Evolutionary conservation across 2,329 filamentous ascomycete genomes (phyloP).

Genomic region (Claviceps pusilla): DNA sequence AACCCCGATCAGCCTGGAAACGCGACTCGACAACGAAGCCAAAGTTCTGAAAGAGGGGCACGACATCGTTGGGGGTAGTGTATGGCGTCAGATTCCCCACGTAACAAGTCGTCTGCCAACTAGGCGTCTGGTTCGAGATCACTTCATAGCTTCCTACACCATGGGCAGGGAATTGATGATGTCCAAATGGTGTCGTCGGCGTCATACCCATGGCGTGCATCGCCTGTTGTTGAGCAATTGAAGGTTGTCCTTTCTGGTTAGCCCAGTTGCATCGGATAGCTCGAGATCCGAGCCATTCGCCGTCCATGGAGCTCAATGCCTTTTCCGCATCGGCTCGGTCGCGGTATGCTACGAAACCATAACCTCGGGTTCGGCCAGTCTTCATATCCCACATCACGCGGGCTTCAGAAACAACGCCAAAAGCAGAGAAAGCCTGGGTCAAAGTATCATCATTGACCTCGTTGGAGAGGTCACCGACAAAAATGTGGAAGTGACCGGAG

Average conservation of each 20-base stretch:
- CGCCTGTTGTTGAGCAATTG: constrained; percentile 91
- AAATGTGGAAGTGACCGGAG: constrained; percentile 96
- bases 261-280: constrained; percentile 99
- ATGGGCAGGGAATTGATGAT: constrained; percentile 95
- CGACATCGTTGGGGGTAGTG: constrained; percentile 87
- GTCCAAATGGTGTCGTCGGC: constrained; percentile 86
- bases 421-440: constrained; percentile 85
- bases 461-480: constrained; percentile 93
- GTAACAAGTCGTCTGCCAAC: constrained; percentile 97
- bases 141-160: constrained; percentile 96
- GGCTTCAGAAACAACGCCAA: constrained; percentile 89
- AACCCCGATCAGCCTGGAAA: constrained; percentile 94
- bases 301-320: constrained; percentile 93
- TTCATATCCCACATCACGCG: constrained; percentile 99
- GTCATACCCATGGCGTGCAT: constrained; percentile 98
- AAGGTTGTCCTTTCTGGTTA: constrained; percentile 99
- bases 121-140: constrained; percentile 84
- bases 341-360: constrained; percentile 94
- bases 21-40: constrained; percentile 94
- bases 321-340: constrained; percentile 90
- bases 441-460: constrained; percentile 97
- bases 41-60: constrained; percentile 98
- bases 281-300: constrained; percentile 94
- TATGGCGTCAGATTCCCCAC: constrained; percentile 96
- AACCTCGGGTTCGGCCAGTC: constrained; percentile 90